Evolutionary conservation across 2,329 filamentous ascomycete genomes (phyloP).

Genomic region (Scedosporium apiospermum): DNA sequence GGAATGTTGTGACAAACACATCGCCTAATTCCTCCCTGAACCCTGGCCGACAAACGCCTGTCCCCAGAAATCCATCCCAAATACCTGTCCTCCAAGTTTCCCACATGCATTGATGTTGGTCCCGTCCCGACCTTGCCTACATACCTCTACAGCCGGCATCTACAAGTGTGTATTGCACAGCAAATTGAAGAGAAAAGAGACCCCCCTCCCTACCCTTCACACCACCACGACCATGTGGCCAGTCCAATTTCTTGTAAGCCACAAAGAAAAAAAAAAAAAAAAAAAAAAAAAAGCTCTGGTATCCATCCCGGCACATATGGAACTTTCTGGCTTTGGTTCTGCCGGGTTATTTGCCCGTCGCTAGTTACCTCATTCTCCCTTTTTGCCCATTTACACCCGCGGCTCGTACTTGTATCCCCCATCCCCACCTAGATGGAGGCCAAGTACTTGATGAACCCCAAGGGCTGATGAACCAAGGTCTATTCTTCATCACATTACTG

Average conservation of each 20-base stretch:
- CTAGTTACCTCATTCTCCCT: background rate
- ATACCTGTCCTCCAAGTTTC: background rate
- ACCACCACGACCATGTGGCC: background rate
- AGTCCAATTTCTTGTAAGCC: background rate
- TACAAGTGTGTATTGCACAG: background rate
- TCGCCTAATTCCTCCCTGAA: background rate
- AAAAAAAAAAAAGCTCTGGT: background rate
- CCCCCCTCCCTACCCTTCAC: background rate
- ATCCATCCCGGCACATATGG: background rate
- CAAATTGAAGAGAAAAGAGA: background rate
- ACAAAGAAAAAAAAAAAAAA: background rate
- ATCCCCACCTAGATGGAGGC: background rate
- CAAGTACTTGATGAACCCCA: background rate
- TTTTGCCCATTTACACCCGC: background rate
- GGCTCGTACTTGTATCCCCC: background rate
- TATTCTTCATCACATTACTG: background rate
- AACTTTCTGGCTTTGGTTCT: background rate
- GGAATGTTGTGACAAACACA: background rate
- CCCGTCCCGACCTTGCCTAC: background rate
- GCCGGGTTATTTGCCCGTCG: background rate
- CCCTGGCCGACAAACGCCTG: background rate
- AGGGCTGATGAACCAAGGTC: background rate
- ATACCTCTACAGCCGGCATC: background rate
- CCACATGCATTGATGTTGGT: background rate
- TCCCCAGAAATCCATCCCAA: conserved; percentile 2